Conservation (phyloP, 805 yeast genomes). For the Maudiozyma barnettii region DNA sequence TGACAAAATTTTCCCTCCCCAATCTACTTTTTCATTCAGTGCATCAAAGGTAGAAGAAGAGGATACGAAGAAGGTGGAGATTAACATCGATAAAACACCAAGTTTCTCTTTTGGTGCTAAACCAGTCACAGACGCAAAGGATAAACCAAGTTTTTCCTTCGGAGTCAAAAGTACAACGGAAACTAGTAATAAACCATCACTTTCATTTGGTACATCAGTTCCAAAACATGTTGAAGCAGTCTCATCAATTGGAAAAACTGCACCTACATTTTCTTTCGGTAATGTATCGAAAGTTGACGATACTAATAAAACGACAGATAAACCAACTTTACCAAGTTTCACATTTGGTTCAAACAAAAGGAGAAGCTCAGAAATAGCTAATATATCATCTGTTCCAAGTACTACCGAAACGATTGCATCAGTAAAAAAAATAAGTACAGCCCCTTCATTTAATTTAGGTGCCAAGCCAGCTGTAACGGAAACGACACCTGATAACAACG, state of each 20-base stretch:
- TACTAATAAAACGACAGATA: not conserved
- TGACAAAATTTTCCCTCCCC: not conserved
- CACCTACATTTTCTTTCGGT: not conserved
- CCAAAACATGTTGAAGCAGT: not conserved
- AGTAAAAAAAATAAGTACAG: not conserved
- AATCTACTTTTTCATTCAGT: conserved; percentile 6
- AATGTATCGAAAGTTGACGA: not conserved
- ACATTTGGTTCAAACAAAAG: conserved; percentile 2
- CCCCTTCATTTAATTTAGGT: conserved; percentile 4
- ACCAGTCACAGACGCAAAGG: not conserved
- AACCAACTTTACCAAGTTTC: conserved; percentile 1
- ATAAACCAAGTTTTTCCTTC: not conserved
- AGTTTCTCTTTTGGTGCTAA: conserved; percentile 3
- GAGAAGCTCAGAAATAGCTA: not conserved
- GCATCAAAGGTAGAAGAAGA: not conserved
- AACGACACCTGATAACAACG: not conserved
- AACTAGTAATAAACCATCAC: not conserved
- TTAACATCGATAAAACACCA: not conserved
- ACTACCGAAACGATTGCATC: not conserved
- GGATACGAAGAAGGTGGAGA: not conserved
- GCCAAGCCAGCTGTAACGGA: not conserved
- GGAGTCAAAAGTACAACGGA: not conserved
- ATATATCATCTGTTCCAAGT: not conserved
- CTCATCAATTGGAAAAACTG: not conserved
- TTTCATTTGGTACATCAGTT: conserved; percentile 8